A percentile compares a stretch with the other conserved stretches of the same genome.
These are phyloP conservation scores for Beauveria australis DNA, from an alignment of 2,329 filamentous ascomycete species.

Conservation along the genomic window DNA sequence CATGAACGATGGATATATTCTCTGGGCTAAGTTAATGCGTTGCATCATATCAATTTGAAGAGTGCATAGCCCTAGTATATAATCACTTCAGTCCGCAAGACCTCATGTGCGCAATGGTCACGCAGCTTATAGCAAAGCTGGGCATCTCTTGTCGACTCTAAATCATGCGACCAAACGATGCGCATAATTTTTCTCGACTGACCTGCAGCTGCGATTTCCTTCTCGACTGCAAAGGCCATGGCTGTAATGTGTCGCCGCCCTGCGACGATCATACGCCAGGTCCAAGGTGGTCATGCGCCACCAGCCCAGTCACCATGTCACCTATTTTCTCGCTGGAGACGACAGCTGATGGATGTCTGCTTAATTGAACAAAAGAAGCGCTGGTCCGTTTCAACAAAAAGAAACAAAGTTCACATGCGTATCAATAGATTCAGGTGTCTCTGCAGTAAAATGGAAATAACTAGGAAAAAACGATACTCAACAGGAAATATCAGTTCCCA, in stretches of 20 bases:
- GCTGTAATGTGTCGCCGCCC: neutral
- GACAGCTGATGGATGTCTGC: neutral
- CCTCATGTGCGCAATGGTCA: neutral
- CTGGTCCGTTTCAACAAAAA: neutral
- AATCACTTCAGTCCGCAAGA: neutral
- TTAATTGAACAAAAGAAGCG: too few relatives aligned
- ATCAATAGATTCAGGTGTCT: constrained; percentile 13
- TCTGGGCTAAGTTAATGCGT: neutral
- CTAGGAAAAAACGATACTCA: constrained; percentile 6
- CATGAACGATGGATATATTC: neutral
- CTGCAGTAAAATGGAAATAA: constrained; percentile 4
- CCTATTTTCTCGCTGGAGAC: constrained; percentile 14
- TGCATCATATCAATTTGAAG: neutral
- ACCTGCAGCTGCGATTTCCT: neutral
- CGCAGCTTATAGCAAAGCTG: neutral
- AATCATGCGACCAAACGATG: neutral
- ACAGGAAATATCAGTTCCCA: constrained; percentile 15
- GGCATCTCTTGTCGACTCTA: neutral
- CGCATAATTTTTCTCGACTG: neutral
- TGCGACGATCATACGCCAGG: neutral
- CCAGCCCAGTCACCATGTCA: constrained; percentile 7
- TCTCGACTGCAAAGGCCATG: neutral
- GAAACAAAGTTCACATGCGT: neutral
- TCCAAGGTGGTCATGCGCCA: neutral
- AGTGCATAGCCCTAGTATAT: neutral